Conservation (phyloP, 345 rosid species). For the Linum usitatissimum region DNA sequence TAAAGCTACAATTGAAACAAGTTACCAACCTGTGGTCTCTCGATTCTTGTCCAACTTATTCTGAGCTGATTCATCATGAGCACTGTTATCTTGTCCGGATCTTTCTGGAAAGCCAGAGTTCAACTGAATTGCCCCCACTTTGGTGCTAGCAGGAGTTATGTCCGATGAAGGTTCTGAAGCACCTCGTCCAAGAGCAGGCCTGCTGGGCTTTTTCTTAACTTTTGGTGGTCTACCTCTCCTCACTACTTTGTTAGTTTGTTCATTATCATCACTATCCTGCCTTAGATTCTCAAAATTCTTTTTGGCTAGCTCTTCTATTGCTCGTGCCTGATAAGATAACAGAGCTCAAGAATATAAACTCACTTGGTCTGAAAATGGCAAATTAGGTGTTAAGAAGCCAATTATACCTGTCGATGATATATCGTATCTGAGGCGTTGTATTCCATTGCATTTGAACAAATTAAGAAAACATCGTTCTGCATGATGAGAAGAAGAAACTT, state of each 20-base stretch:
- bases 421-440: constrained; percentile 27
- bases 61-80: constrained; percentile 28
- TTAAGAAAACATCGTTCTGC: constrained; percentile 25
- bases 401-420: constrained; percentile 20
- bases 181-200: constrained; percentile 12
- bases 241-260: constrained; percentile 13
- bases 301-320: constrained; percentile 24
- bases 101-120: constrained; percentile 26
- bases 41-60: constrained; percentile 28
- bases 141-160: constrained; percentile 13
- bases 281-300: constrained; percentile 20
- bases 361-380: neutral
- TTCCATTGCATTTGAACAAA: constrained; percentile 24
- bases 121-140: constrained; percentile 7
- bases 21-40: constrained; percentile 16
- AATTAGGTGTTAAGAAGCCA: neutral
- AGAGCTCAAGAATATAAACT: neutral
- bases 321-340: constrained; percentile 4
- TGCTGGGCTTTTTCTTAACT: constrained; percentile 9
- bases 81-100: constrained; percentile 27
- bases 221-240: constrained; percentile 25
- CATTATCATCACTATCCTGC: constrained; percentile 17
- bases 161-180: constrained; percentile 15
- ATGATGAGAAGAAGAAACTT: constrained; percentile 9
- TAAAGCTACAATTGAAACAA: neutral